Base-by-base conservation (phyloP, 192 early-diverging fungal genomes). In the Coemansia sp. region DNA sequence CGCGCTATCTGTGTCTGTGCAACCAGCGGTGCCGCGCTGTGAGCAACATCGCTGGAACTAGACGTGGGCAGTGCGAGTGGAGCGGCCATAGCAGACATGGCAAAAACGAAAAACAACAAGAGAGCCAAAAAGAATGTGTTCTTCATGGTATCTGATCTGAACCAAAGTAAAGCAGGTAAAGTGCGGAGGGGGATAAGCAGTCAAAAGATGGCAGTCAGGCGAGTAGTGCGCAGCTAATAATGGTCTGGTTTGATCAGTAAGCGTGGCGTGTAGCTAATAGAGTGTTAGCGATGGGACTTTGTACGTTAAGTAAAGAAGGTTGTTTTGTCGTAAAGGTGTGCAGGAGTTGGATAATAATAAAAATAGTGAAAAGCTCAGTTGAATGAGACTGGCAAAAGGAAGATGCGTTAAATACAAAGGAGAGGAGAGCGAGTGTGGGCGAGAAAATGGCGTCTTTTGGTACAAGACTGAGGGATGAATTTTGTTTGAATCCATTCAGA, bases 111-210 rank as follows among this genome's bases (percentile, higher is more conserved):
- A 38, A 69, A 21, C 31, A 74, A 58, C 41, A 63, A 64, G 1
- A 66, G 27, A 17, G 29, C 25, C 45, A 69, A 50, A 41, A 34
- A 5, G 44, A 60, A 66, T 6, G 58, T 34, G 41, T 61, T 15
- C 62, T 55, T 75, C 73, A 75, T 75, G 36, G 37, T 39, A 17
- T 6, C 21, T 34, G 15, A 15, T 64, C 8, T n/a, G n/a, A 27
- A 46, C 2, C 14, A 46, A 29, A n/a, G 31, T 48, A 17, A 31
- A 64, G 44, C 46, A 21, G 6, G n/a, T 19, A 48, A 48, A 8
- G 21, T 48, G 39, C 34, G 34, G 34, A 36, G 37, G 10, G 37
- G 37, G 46, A 3, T 48, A 48, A 23, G 46, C 4, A 21, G 19
- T 21, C 12, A n/a, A 45, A 45, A 48, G 46, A 21, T n/a, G 19